These are phyloP conservation scores for Suillus placidus DNA, from an alignment of 768 basidiomycete genomes.

Conservation along the genomic window DNA sequence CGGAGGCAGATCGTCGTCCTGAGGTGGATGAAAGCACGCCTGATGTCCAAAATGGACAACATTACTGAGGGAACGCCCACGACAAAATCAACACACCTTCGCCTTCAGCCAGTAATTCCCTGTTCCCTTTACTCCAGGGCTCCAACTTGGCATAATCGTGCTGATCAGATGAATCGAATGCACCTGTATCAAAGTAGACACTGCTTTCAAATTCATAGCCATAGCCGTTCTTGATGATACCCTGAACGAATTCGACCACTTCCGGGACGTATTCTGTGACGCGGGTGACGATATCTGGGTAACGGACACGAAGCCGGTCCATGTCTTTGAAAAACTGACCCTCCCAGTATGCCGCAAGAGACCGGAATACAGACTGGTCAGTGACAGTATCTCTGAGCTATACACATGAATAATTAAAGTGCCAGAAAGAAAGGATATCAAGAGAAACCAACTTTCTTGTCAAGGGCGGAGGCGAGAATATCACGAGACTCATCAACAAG, in stretches of 20 bases:
- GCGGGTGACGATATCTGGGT: conserved; percentile 89
- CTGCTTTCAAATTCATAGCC: conserved; percentile 73
- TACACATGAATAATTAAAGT: background rate
- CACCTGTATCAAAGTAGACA: conserved; percentile 88
- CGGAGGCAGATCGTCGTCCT: conserved; percentile 79
- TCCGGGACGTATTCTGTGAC: conserved; percentile 98
- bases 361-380: conserved; percentile 83
- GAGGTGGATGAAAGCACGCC: conserved; percentile 58
- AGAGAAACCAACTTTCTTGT: conserved; percentile 60
- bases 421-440: conserved; percentile 11
- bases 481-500: conserved; percentile 80
- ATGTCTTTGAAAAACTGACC: conserved; percentile 89
- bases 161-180: conserved; percentile 73
- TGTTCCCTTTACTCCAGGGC: conserved; percentile 95
- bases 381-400: conserved; percentile 81
- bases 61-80: background rate
- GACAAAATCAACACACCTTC: conserved; percentile 61
- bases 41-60: conserved; percentile 24
- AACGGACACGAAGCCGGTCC: conserved; percentile 81
- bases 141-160: conserved; percentile 95
- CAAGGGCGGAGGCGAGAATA: conserved; percentile 71
- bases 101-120: conserved; percentile 85
- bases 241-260: conserved; percentile 85
- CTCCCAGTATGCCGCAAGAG: conserved; percentile 88
- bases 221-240: conserved; percentile 85